Base-by-base conservation (phyloP, 1,284 basidiomycete genomes). In the Rhodofomes roseus region DNA sequence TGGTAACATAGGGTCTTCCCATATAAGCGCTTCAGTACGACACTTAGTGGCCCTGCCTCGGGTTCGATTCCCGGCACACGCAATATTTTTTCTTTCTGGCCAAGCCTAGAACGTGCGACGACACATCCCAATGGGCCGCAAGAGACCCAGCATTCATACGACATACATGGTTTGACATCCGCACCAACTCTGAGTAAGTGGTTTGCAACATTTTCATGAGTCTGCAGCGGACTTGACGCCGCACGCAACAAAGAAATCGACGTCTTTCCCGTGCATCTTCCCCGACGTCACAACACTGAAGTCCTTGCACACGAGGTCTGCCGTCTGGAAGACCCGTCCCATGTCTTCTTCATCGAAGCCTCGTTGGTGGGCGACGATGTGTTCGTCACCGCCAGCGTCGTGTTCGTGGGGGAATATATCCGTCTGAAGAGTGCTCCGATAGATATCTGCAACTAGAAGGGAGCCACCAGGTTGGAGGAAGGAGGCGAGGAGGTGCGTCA, bases 381-480 rank as follows among this genome's bases (percentile, higher is more conserved):
- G 67, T 11, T 63, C 63, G 1, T 69, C 37, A 20, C 14, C 29
- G 20, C 18, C 4, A 18, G 8, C 29, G n/a, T n/a, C 34, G 18
- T 51, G 27, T 39, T 39, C 7, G 2, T 70, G 59, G 16, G 72
- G 67, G 52, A 68, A 67, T 16, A 65, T 60, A 52, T 70, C 65
- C 52, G 57, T 59, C 43, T 67, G 48, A 43, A 66, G 63, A 27
- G 62, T 64, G n/a, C 63, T 62, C 8, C 71, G 65, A 23, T 79
- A 65, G 27, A 86, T 71, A 65, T 90, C 88, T 6, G 78, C 73
- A 4, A 92, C 81, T 44, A 90, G 71, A 0, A 92, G 76, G 6
- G 71, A 73, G 2, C 87, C 89, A 2, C 82, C 79, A 0, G 86
- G 84, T 61, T 85, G 86, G 57, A 91, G 74, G 67, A 83, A 83